phyloP scores from a whole-genome alignment of 2,329 filamentous ascomycete species.

The Phialophora expanda region DNA sequence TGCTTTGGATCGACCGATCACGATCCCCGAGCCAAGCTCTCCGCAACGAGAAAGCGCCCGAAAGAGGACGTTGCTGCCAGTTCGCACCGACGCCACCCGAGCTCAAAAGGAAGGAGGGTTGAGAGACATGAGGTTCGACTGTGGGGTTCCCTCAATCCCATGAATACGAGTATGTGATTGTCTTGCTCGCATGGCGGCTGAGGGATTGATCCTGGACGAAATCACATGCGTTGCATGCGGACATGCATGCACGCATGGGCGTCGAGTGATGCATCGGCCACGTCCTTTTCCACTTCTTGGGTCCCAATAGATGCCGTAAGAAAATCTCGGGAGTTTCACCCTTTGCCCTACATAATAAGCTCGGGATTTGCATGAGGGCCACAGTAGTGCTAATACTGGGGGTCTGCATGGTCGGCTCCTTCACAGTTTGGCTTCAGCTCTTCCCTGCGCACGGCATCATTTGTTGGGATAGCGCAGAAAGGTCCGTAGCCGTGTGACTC shows the following conservation, averaged over 20 bases:
- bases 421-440: neutral
- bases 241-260: neutral
- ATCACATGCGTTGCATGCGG: neutral
- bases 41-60: slow-evolving; percentile 1
- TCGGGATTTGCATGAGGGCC: neutral
- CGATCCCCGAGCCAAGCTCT: slow-evolving; percentile 2
- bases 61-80: slow-evolving; percentile 14
- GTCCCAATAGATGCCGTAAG: neutral
- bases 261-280: neutral
- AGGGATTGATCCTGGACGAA: neutral
- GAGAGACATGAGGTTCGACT: neutral
- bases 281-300: neutral
- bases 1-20: neutral
- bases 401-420: neutral
- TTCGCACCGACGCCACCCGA: slow-evolving; percentile 3
- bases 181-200: neutral
- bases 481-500: neutral
- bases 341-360: neutral
- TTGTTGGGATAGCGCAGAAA: neutral
- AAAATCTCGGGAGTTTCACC: neutral
- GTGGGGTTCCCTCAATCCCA: neutral
- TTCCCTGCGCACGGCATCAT: neutral
- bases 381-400: neutral
- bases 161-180: neutral
- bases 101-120: slow-evolving; percentile 7